Percentiles rank a stretch among this genome's conserved stretches.
These are phyloP conservation scores for Sugiyamaella chiloensis DNA, from an alignment of 805 yeast genomes.

Conservation along the genomic window DNA sequence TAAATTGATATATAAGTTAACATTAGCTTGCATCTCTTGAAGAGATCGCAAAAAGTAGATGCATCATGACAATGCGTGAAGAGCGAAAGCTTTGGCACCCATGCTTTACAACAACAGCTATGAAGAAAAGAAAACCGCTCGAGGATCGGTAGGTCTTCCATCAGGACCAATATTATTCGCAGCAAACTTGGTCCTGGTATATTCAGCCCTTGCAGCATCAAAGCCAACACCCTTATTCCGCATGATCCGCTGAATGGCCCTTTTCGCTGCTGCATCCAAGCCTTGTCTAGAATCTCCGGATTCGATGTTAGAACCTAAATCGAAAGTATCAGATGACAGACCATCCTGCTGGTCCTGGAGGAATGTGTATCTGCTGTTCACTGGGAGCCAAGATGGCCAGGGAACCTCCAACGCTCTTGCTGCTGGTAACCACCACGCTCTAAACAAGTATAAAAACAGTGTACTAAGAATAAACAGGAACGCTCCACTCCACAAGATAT, in stretches of 20 bases:
- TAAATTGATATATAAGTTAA: too few species aligned
- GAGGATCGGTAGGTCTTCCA: conserved; percentile 68
- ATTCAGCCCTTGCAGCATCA: conserved; percentile 65
- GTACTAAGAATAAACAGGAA: conserved; percentile 6
- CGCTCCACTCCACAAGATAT: conserved; percentile 10
- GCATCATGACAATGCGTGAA: too few species aligned
- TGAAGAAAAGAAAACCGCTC: conserved; percentile 42
- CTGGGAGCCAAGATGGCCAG: conserved; percentile 12
- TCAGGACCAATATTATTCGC: conserved; percentile 56
- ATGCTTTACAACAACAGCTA: too few species aligned
- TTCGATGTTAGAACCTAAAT: conserved; percentile 46
- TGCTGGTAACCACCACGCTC: conserved; percentile 19
- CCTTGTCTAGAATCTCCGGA: conserved; percentile 60
- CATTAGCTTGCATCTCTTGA: too few species aligned
- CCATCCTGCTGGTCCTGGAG: conserved; percentile 56
- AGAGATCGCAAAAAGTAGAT: too few species aligned
- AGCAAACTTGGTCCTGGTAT: conserved; percentile 45
- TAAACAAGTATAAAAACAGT: conserved; percentile 14
- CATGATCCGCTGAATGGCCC: conserved; percentile 55
- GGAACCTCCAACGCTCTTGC: conserved; percentile 8
- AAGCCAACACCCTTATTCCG: conserved; percentile 45
- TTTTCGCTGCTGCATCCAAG: conserved; percentile 52
- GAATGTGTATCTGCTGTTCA: conserved; percentile 31
- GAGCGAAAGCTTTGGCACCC: too few species aligned
- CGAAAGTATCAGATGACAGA: conserved; percentile 55